phyloP scores from a whole-genome alignment of 345 rosid species.

The Lagerstroemia speciosa region DNA sequence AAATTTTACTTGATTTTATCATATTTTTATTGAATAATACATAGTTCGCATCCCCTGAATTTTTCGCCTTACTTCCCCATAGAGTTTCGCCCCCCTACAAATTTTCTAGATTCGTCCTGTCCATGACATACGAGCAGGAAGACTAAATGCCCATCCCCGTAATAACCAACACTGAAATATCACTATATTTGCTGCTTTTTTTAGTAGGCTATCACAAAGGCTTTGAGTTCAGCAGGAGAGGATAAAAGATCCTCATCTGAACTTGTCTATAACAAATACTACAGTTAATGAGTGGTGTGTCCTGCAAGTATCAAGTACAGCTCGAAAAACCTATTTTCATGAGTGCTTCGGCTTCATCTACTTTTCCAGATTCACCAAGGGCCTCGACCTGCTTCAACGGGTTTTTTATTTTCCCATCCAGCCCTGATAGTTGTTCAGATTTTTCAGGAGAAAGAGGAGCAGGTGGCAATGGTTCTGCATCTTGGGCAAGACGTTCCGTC shows the following conservation, averaged over 20 bases:
- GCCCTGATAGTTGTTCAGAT: conserved; percentile 66
- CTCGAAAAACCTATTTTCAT: conserved; percentile 76
- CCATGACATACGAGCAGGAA: too few species aligned
- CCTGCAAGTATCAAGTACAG: background rate
- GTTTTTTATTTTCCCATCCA: conserved; percentile 91
- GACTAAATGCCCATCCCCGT: too few species aligned
- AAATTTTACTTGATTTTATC: too few species aligned
- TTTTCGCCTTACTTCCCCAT: too few species aligned
- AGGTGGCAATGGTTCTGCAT: conserved; percentile 71
- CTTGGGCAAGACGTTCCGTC: conserved; percentile 95
- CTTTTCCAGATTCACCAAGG: conserved; percentile 97
- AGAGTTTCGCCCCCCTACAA: too few species aligned
- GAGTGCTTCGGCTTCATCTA: conserved; percentile 98
- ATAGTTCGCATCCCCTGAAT: too few species aligned
- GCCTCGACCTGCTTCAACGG: conserved; percentile 90
- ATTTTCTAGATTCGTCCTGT: too few species aligned
- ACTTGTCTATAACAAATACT: background rate
- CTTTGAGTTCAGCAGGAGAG: background rate
- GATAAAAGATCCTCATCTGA: background rate
- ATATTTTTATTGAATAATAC: too few species aligned
- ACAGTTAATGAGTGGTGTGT: background rate
- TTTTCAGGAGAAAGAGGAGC: conserved; percentile 67
- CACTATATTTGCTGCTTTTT: background rate
- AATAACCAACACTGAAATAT: too few species aligned
- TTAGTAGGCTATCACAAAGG: background rate